Evolutionary conservation across 2,329 filamentous ascomycete species (phyloP).

Genomic region (Neopestalotiopsis rosae): DNA sequence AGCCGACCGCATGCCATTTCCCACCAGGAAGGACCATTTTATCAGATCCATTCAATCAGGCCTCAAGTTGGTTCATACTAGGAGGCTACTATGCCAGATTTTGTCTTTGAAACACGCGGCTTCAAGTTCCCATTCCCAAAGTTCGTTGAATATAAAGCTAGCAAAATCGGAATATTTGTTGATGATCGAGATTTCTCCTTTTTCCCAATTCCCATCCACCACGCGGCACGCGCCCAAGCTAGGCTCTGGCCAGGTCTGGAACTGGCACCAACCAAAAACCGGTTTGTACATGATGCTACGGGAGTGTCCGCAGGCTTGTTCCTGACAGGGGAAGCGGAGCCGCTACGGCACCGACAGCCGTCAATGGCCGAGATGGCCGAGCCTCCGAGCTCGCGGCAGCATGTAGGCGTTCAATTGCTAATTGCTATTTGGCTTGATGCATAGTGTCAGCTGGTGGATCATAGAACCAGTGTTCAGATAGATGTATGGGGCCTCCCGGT

Average conservation of each 20-base stretch:
- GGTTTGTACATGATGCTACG: neutral
- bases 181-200: neutral
- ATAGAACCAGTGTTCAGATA: too few relatives aligned
- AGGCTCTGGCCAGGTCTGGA: neutral
- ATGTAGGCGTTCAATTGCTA: neutral
- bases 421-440: too few relatives aligned
- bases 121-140: neutral
- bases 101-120: neutral
- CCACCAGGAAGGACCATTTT: too few relatives aligned
- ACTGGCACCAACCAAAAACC: neutral
- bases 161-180: neutral
- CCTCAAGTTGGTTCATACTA: neutral
- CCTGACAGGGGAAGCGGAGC: neutral
- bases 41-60: neutral
- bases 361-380: neutral
- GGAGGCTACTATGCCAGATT: neutral
- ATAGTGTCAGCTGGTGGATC: too few relatives aligned
- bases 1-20: neutral
- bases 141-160: neutral
- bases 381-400: neutral
- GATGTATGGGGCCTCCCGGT: too few relatives aligned
- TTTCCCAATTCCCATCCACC: neutral
- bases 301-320: neutral
- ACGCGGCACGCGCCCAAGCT: neutral
- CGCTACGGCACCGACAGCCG: conserved; percentile 1